Conservation (phyloP, 176 grass and related monocot species). For the Poa annua region DNA sequence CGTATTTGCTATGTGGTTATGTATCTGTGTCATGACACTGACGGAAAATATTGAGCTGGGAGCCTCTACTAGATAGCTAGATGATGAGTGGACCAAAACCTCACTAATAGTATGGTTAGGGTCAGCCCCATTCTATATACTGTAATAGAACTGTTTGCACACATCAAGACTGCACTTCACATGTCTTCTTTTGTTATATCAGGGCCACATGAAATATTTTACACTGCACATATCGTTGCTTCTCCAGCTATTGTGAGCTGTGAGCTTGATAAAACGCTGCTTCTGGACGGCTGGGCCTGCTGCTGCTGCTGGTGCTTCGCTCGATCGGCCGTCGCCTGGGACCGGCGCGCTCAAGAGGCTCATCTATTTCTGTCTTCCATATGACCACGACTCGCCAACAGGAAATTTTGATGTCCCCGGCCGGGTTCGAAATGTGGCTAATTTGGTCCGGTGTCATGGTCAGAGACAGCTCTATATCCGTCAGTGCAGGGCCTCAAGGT, state of each 20-base stretch:
- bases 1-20: not conserved
- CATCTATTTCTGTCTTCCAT: not conserved
- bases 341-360: no score
- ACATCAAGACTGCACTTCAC: not conserved
- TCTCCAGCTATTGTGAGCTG: not conserved
- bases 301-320: no score
- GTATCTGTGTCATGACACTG: slow-evolving; percentile 13
- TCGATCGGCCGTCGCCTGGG: not conserved
- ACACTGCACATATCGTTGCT: not conserved
- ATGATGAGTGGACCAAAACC: not conserved
- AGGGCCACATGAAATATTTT: not conserved
- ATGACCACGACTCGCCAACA: not conserved
- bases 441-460: slow-evolving; percentile 5
- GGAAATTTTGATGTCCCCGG: not conserved
- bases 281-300: not conserved
- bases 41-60: not conserved
- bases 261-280: not conserved
- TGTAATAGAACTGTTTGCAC: not conserved
- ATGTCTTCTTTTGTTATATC: not conserved
- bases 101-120: not conserved
- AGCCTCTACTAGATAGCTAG: not conserved
- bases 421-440: not conserved
- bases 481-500: not conserved
- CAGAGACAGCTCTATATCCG: not conserved
- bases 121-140: not conserved